Conservation (phyloP, 2,329 filamentous ascomycete species). For the Aspergillus latus region DNA sequence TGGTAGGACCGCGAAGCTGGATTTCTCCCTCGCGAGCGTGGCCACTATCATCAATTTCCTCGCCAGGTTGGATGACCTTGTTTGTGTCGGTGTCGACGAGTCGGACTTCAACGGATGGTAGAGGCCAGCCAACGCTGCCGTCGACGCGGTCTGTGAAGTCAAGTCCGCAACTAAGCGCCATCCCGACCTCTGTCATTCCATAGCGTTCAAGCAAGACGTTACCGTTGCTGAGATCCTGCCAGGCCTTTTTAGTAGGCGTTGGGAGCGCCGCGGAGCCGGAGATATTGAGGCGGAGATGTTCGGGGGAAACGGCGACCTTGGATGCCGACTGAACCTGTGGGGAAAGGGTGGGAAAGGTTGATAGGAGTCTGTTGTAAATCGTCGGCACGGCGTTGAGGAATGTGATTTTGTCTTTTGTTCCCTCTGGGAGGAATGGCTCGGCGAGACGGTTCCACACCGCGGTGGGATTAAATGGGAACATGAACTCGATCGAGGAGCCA, state of each 20-base stretch:
- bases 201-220: constrained; percentile 93
- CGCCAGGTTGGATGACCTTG: constrained; percentile 63
- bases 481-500: constrained; percentile 86
- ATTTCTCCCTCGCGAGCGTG: constrained; percentile 83
- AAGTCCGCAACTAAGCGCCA: constrained; percentile 92
- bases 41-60: constrained; percentile 57
- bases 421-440: constrained; percentile 65
- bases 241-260: constrained; percentile 80
- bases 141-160: constrained; percentile 76
- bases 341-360: constrained; percentile 63
- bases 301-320: constrained; percentile 68
- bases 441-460: constrained; percentile 84
- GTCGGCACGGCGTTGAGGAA: constrained; percentile 97
- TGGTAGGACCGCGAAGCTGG: constrained; percentile 83
- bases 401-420: constrained; percentile 63
- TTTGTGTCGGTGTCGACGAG: constrained; percentile 79
- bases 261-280: constrained; percentile 93
- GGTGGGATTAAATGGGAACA: constrained; percentile 89
- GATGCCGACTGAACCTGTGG: constrained; percentile 64
- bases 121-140: constrained; percentile 88
- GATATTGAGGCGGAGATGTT: constrained; percentile 81
- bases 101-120: constrained; percentile 82
- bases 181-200: constrained; percentile 98
- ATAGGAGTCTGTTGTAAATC: constrained; percentile 84
- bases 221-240: constrained; percentile 75